Conservation (phyloP, 1,284 basidiomycete species). For the Wolfiporia cocos region DNA sequence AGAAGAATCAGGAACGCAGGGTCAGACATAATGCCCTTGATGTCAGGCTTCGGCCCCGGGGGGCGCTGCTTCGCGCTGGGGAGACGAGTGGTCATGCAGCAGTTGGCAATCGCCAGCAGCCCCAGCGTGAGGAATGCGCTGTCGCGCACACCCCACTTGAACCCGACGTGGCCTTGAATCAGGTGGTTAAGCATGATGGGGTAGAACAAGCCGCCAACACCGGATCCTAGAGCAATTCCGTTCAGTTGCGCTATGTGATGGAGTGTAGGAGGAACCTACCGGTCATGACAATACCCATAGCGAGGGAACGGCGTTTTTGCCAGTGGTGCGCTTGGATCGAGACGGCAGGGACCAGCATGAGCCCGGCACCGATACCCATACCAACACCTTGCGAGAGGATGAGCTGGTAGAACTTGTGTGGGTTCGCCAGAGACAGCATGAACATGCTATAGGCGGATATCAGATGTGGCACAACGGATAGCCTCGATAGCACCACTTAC, state of each 20-base stretch:
- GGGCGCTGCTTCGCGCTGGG: no score
- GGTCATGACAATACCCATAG: slow-evolving; percentile 32
- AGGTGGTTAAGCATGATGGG: slow-evolving; percentile 42
- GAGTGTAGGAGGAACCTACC: background rate
- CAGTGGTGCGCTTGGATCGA: slow-evolving; percentile 34
- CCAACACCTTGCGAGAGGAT: background rate
- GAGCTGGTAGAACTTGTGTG: slow-evolving; percentile 25
- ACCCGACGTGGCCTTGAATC: slow-evolving; percentile 32
- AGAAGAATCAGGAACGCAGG: slow-evolving; percentile 33
- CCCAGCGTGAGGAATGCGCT: slow-evolving; percentile 1
- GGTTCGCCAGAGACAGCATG: slow-evolving; percentile 28
- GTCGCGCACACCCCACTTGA: slow-evolving; percentile 21
- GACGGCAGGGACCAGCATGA: slow-evolving; percentile 43
- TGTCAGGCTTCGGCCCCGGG: slow-evolving; percentile 3
- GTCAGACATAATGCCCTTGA: slow-evolving; percentile 28
- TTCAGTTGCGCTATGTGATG: slow-evolving; percentile 38
- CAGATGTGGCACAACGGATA: background rate
- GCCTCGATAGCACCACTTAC: background rate
- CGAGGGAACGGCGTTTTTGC: slow-evolving; percentile 28
- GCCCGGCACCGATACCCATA: slow-evolving; percentile 33
- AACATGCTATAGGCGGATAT: slow-evolving; percentile 26
- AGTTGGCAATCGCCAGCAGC: background rate
- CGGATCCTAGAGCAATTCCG: slow-evolving; percentile 31
- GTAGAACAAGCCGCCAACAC: slow-evolving; percentile 33
- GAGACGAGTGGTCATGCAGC: slow-evolving; percentile 1